phyloP scores from a whole-genome alignment of 2,329 filamentous ascomycete genomes.

The Diaporthe eres region DNA sequence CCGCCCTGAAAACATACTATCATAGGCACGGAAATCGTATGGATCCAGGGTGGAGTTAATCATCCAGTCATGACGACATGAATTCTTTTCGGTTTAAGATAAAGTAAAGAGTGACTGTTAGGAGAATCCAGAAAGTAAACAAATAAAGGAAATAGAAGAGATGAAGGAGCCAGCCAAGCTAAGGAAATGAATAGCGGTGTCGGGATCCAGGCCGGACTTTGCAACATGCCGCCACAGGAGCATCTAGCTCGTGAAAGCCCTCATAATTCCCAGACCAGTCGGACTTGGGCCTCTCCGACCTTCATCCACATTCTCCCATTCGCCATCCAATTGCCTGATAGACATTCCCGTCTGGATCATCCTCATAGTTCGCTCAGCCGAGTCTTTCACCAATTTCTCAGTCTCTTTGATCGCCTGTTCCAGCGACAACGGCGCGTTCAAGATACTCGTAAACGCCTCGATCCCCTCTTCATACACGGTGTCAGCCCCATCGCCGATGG shows the following conservation, averaged over 20 bases:
- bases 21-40: background rate
- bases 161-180: background rate
- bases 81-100: background rate
- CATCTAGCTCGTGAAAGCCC: conserved; percentile 1
- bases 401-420: conserved; percentile 49
- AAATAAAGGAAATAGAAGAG: background rate
- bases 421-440: conserved; percentile 48
- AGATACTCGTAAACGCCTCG: conserved; percentile 50
- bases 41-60: too few species aligned
- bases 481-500: conserved; percentile 51
- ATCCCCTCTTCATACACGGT: conserved; percentile 53
- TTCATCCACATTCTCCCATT: background rate
- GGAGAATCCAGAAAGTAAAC: too few species aligned
- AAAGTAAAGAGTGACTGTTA: background rate
- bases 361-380: conserved; percentile 50
- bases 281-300: background rate
- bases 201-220: background rate
- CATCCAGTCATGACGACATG: background rate
- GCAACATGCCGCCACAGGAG: background rate
- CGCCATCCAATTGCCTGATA: conserved; percentile 13
- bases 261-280: background rate
- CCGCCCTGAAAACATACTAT: background rate
- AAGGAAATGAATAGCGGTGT: background rate
- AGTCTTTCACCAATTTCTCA: conserved; percentile 47
- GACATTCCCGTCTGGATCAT: conserved; percentile 41